These are phyloP conservation scores for Backusella mclennaniae DNA, from an alignment of 192 early-diverging fungal genomes.

Conservation along the genomic window DNA sequence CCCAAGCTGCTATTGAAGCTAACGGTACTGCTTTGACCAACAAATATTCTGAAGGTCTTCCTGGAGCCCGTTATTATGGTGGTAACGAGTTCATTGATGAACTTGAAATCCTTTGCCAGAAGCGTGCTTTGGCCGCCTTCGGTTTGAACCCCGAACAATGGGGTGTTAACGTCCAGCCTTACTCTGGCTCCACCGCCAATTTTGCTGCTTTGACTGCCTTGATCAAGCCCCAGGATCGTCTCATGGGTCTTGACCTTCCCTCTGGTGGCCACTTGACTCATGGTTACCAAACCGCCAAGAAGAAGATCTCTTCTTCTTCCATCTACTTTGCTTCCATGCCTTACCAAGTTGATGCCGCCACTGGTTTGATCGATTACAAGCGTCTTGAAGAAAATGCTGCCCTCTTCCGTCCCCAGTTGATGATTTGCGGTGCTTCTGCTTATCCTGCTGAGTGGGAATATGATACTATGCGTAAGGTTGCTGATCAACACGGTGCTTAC, in stretches of 20 bases:
- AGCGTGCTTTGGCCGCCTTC: slow-evolving; percentile 94
- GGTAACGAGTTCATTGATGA: slow-evolving; percentile 98
- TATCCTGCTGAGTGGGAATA: slow-evolving; percentile 99
- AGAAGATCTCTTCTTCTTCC: slow-evolving; percentile 99
- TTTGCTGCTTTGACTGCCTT: slow-evolving; percentile 97
- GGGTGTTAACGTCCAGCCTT: slow-evolving; percentile 99
- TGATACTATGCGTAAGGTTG: slow-evolving; percentile 91
- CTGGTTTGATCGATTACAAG: slow-evolving; percentile 94
- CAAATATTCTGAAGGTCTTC: slow-evolving; percentile 99
- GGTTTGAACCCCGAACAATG: slow-evolving; percentile 84
- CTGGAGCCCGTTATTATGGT: slow-evolving; percentile 98
- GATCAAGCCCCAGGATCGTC: slow-evolving; percentile 93
- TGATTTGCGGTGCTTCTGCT: slow-evolving; percentile 98
- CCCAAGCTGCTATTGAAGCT: slow-evolving; percentile 99
- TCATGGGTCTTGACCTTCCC: slow-evolving; percentile 99
- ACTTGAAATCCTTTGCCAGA: slow-evolving; percentile 93
- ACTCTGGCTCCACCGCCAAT: slow-evolving; percentile 99
- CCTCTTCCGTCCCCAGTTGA: slow-evolving; percentile 95
- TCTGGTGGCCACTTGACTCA: slow-evolving; percentile 99
- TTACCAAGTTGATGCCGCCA: slow-evolving; percentile 89
- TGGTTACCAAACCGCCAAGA: slow-evolving; percentile 99
- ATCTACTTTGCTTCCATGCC: slow-evolving; percentile 99
- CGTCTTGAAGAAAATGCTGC: slow-evolving; percentile 88
- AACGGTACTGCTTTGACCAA: slow-evolving; percentile 99
- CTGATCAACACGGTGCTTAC: slow-evolving; percentile 95